These are phyloP conservation scores for Leishmania major DNA, from an alignment of 208 protist genomes.

Conservation along the genomic window DNA sequence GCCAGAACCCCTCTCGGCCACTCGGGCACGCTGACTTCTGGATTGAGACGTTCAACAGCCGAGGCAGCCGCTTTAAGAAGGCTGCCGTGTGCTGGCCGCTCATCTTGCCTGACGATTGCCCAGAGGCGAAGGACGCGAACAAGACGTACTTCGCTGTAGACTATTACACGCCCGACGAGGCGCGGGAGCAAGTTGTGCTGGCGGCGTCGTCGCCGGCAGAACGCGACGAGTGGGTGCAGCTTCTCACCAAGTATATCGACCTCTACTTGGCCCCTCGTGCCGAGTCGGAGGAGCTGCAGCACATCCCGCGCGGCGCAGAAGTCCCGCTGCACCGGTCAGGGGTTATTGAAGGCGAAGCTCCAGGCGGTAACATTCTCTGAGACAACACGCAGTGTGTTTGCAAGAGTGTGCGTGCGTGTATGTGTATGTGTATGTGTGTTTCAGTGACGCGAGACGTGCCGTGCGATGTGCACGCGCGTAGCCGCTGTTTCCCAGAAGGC, in stretches of 20 bases:
- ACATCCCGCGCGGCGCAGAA: slow-evolving; percentile 34
- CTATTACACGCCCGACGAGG: slow-evolving; percentile 37
- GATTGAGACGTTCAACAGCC: slow-evolving; percentile 56
- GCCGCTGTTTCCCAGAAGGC: neutral
- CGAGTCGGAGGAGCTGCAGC: slow-evolving; percentile 61
- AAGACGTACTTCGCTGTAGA: slow-evolving; percentile 67
- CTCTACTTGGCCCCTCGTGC: slow-evolving; percentile 54
- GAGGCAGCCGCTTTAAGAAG: slow-evolving; percentile 69
- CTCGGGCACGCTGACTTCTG: slow-evolving; percentile 50
- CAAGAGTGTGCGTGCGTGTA: neutral
- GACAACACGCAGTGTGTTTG: neutral
- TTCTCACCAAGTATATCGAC: slow-evolving; percentile 73
- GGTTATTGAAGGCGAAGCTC: slow-evolving; percentile 71
- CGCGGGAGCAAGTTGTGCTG: slow-evolving; percentile 42
- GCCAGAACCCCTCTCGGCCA: slow-evolving; percentile 17
- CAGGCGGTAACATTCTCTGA: slow-evolving; percentile 46
- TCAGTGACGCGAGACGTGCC: neutral
- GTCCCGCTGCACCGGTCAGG: slow-evolving; percentile 46
- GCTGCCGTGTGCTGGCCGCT: slow-evolving; percentile 74
- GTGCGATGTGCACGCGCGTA: neutral
- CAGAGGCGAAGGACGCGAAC: slow-evolving; percentile 36
- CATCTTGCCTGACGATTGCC: slow-evolving; percentile 60
- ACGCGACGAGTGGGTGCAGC: slow-evolving; percentile 61
- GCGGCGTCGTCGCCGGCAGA: slow-evolving; percentile 36
- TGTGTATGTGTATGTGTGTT: slow-evolving; percentile 10